A percentile compares a stretch with the other conserved stretches of the same genome.
Conservation (phyloP, 2,329 filamentous ascomycete species). For the Penicillium nordicum region DNA sequence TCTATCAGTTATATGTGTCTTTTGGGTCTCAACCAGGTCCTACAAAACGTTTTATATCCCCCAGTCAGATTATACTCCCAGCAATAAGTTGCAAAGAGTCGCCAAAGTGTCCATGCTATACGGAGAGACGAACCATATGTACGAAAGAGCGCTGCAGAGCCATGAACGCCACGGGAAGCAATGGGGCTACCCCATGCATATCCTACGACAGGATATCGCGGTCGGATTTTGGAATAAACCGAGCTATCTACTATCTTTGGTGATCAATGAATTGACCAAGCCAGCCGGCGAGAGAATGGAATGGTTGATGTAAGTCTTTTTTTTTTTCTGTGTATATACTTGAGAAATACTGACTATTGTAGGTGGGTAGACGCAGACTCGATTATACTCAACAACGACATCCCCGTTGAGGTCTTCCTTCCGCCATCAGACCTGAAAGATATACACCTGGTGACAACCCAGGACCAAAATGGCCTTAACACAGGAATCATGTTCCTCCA, state of each 20-base stretch:
- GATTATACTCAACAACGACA: slow-evolving; percentile 33
- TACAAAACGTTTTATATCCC: background rate
- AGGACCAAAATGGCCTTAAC: slow-evolving; percentile 36
- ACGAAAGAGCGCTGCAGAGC: slow-evolving; percentile 36
- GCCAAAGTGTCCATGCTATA: slow-evolving; percentile 37
- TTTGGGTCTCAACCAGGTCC: background rate
- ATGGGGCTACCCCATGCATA: slow-evolving; percentile 37
- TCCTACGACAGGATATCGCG: slow-evolving; percentile 32
- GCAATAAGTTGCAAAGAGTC: slow-evolving; percentile 11
- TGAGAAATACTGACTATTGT: background rate
- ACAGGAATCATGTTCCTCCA: slow-evolving; percentile 35
- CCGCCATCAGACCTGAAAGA: slow-evolving; percentile 29
- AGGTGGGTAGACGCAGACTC: slow-evolving; percentile 38
- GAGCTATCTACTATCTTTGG: slow-evolving; percentile 27
- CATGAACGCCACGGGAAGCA: slow-evolving; percentile 34
- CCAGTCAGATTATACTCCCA: background rate
- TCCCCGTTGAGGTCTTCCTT: slow-evolving; percentile 34
- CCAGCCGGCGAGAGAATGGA: slow-evolving; percentile 30
- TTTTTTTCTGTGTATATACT: background rate
- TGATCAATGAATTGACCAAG: slow-evolving; percentile 35
- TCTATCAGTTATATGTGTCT: background rate
- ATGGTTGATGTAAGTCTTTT: slow-evolving; percentile 37
- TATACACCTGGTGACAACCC: slow-evolving; percentile 30
- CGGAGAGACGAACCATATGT: slow-evolving; percentile 31
- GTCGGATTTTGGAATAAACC: slow-evolving; percentile 38